Evolutionary conservation across 768 basidiomycete genomes (phyloP), one percentile per base, ranked within the genome.

Genomic region (Galerina marginata): DNA sequence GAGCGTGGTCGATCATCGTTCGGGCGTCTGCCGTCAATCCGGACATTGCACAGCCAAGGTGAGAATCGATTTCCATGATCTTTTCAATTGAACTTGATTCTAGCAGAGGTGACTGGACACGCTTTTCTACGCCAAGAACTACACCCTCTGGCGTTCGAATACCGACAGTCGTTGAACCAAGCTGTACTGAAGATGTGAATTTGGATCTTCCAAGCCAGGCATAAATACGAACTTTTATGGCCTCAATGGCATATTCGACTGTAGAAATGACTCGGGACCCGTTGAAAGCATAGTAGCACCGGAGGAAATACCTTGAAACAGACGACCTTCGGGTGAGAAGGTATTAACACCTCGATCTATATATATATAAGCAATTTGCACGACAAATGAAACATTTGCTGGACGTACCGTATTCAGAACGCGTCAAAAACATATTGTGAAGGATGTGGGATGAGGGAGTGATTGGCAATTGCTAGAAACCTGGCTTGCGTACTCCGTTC

Each of bases 241-340:
- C 97, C 72, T 99, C 97, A 73, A 99, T 99, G 53, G 97, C 97
- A 82, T 99, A 99, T 78, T 99, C 97, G 76, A 99, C 96, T 98
- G 67, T 37, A 25, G 25, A 38, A 12, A 57, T 40, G 20, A 52
- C 40, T 74, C 20, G 73, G 71, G 54, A 59, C 57, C 7, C n/a
- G 60, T 51, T 9, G 29, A 54, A 12, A 16, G 26, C 47, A 54
- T 42, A 54, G 40, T 23, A 49, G 42, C 52, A 53, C 39, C 16
- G 42, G 16, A 14, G 70, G 44, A 60, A 79, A 50, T 64, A 96
- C 96, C 96, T 88, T 99, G 96, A 80, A 98, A 99, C 63, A 99
- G 79, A 71, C 96, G 95, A 45, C 96, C 96, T 77, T 98, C 96
- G 9, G 96, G 96, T 15, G 96, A 98, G 82, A 98, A 99, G 65